Base-by-base conservation (phyloP, 108 stramenopile species). In the Nitzschia sp. region DNA sequence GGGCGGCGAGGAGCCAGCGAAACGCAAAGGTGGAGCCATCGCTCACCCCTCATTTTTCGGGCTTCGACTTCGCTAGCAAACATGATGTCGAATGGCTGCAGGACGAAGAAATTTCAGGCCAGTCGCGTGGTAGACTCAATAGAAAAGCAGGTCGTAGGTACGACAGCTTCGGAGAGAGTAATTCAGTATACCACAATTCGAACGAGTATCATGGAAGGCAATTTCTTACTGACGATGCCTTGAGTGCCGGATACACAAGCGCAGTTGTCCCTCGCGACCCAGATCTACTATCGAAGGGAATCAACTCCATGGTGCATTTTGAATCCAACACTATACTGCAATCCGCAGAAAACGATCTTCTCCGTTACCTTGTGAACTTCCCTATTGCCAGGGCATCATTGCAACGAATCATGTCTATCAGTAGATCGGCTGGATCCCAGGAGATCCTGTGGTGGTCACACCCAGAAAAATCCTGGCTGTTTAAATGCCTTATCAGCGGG, bases 131-230 rank as follows among this genome's bases (percentile, higher is more conserved):
- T 42, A 42, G 9, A 13, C 38, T 42, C 38, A 42, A 42, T 13
- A 13, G 9, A 42, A 13, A 13, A 13, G 38, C 6, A 42, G 13
- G 38, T 13, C 13, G 9, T 6, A 42, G 38, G 9, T 42, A 9
- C 38, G 38, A 42, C 6, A 42, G 6, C 38, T 42, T 13, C 9
- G 38, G 38, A 42, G 13, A 13, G 1, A 64, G 49, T 30, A 72
- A 76, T 58, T 47, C 30, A 8, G 82, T 92, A n/a, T 86, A 85
- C 34, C 89, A 89, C 64, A 87, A 89, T 75, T 87, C 87, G 2
- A 92, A 89, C 65, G 70, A 76, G 8, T 92, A 84, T 47, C 83
- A 88, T 47, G 91, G 87, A 1, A 46, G 64, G 18, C 72, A 76
- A 33, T 86, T 77, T 36, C 46, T 86, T 8, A 78, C 85, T 27